These are phyloP conservation scores for Grifola frondosa DNA, from an alignment of 1,284 basidiomycete genomes.

Conservation along the genomic window DNA sequence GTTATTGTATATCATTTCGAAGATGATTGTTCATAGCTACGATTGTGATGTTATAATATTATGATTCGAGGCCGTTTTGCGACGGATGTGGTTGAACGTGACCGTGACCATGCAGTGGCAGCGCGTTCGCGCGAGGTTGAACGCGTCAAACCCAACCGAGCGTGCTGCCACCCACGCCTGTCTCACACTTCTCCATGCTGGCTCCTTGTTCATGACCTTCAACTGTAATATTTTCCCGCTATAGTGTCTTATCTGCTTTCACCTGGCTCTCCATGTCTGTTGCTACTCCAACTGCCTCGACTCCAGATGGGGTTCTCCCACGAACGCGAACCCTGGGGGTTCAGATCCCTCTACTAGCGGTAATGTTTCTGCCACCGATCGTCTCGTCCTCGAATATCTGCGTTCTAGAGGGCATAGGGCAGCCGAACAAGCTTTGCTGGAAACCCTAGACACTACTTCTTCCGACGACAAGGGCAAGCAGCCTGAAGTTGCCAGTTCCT, in stretches of 20 bases:
- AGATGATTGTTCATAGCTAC: no score
- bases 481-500: constrained; percentile 35
- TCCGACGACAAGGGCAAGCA: constrained; percentile 55
- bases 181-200: no score
- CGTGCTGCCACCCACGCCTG: no score
- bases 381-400: constrained; percentile 82
- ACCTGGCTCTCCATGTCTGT: constrained; percentile 40
- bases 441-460: constrained; percentile 59
- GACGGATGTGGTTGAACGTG: not conserved
- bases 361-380: constrained; percentile 44
- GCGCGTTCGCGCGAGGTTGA: no score
- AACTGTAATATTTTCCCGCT: no score
- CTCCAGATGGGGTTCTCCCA: constrained; percentile 31
- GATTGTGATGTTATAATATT: no score
- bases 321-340: constrained; percentile 17
- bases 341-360: constrained; percentile 19
- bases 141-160: no score
- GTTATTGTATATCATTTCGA: no score
- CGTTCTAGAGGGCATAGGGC: constrained; percentile 77
- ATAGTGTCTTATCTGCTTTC: no score
- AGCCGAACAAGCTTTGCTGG: constrained; percentile 74
- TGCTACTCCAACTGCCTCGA: constrained; percentile 42
- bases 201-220: no score
- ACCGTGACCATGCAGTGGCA: no score
- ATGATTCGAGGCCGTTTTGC: not conserved